These are phyloP conservation scores for Saccharomyces hybrid DNA, from an alignment of 1,139 yeast genomes.

Conservation along the genomic window DNA sequence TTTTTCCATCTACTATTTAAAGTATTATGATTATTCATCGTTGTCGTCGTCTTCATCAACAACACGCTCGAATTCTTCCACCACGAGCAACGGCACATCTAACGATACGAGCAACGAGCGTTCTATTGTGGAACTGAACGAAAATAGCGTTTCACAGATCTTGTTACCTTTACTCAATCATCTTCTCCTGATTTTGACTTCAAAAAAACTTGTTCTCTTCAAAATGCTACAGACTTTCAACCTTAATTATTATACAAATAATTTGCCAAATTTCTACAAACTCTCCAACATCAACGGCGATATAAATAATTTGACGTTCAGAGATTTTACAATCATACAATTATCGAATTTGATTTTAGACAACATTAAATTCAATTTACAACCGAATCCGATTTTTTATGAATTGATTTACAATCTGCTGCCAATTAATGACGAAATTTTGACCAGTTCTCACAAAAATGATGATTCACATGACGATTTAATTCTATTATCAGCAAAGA, in stretches of 20 bases:
- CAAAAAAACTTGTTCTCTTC: constrained; percentile 39
- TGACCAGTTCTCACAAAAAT: constrained; percentile 16
- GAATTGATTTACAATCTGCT: constrained; percentile 56
- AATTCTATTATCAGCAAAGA: constrained; percentile 26
- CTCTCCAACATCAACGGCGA: constrained; percentile 21
- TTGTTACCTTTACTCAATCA: constrained; percentile 54
- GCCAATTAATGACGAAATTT: constrained; percentile 36
- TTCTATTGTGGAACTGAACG: background rate
- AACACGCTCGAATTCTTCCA: background rate
- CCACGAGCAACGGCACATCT: background rate
- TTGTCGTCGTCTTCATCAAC: constrained; percentile 12
- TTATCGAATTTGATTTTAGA: constrained; percentile 37
- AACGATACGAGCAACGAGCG: background rate
- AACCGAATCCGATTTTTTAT: constrained; percentile 42
- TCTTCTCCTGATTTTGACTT: constrained; percentile 52
- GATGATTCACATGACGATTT: constrained; percentile 27
- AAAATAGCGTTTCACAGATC: constrained; percentile 21
- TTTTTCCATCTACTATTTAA: constrained; percentile 49
- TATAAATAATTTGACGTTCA: constrained; percentile 38
- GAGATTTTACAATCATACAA: constrained; percentile 57
- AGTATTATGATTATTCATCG: constrained; percentile 38
- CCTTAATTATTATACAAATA: constrained; percentile 35
- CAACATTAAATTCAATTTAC: constrained; percentile 33
- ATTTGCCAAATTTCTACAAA: constrained; percentile 44
- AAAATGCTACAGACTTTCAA: constrained; percentile 41